Evolutionary conservation across 345 rosid species (phyloP), one percentile per base, ranked within the genome.

Genomic region (Citrus hindsii): DNA sequence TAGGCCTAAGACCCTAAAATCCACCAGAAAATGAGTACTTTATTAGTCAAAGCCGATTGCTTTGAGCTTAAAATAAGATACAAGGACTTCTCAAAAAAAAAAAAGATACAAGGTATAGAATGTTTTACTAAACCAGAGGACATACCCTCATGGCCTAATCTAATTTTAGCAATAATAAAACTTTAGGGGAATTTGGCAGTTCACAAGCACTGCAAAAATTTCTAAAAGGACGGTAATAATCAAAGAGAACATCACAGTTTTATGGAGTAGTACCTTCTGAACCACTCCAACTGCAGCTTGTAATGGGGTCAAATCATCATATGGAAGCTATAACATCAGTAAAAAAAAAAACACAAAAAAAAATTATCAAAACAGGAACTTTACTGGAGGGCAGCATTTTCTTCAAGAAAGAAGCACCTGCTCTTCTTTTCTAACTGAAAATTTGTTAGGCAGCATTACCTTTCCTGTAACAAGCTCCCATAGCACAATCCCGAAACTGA

Each of bases 401-500:
- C n/a, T 32, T 69, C 42, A 59, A 40, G 53, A 3, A 42, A 56
- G 53, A 66, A 67, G 68, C 67, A 60, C 66, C 64, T 7, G 55
- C 53, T 65, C 51, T 16, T 27, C 6, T 9, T 22, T 74, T 71
- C 37, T 33, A 64, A 33, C 7, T 8, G 71, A 82, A 67, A 59
- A 28, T 28, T 55, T 14, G 64, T 62, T 21, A 63, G 51, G 30
- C 2, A 46, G 66, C 18, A 33, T 80, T 79, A 89, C 94, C 94
- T 91, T 82, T 81, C 91, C 91, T 0, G 90, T 88, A 69, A 89
- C 88, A 82, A 91, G 76, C 85, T 91, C 94, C 94, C 94, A 91
- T 8, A 91, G 84, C 78, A 91, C 82, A 62, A 91, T 53, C 59
- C 90, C 89, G 40, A 88, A 91, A 84, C 94, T 89, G 84, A 88